A percentile compares a stretch with the other conserved stretches of the same genome.
These are phyloP conservation scores for Candida tammaniensis DNA, from an alignment of 805 yeast species.

Conservation along the genomic window DNA sequence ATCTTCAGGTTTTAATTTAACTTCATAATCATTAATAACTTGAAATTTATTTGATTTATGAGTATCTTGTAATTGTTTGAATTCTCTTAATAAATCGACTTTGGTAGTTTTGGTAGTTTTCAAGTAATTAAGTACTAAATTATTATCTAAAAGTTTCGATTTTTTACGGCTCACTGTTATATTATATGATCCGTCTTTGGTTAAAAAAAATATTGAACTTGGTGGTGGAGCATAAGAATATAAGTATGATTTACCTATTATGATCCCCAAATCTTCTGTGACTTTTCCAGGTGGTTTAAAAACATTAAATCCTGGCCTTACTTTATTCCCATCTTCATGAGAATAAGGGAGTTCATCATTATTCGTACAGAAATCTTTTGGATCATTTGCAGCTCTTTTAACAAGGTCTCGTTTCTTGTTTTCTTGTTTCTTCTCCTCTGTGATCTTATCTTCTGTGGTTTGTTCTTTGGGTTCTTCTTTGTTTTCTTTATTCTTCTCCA, in stretches of 20 bases:
- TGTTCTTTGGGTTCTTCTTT: conserved; percentile 4
- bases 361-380: conserved; percentile 18
- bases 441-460: conserved; percentile 2
- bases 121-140: conserved; percentile 8
- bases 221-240: conserved; percentile 42
- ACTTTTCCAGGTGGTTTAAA: conserved; percentile 29
- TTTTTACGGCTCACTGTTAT: conserved; percentile 16
- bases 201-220: conserved; percentile 33
- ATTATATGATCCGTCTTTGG: conserved; percentile 33
- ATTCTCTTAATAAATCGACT: conserved; percentile 19
- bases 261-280: conserved; percentile 21
- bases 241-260: conserved; percentile 39
- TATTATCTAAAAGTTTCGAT: conserved; percentile 25
- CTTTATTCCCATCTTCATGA: conserved; percentile 18
- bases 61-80: conserved; percentile 16
- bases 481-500: conserved; percentile 12
- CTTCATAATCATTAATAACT: conserved; percentile 25
- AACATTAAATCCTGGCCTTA: conserved; percentile 39
- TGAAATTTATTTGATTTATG: conserved; percentile 16
- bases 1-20: conserved; percentile 24
- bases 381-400: conserved; percentile 12
- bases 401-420: conserved; percentile 5
- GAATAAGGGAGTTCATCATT: conserved; percentile 14
- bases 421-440: conserved; percentile 9
- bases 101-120: conserved; percentile 5